Base-by-base conservation (phyloP, 352 stramenopile species). In the Phytophthora hibernalis region DNA sequence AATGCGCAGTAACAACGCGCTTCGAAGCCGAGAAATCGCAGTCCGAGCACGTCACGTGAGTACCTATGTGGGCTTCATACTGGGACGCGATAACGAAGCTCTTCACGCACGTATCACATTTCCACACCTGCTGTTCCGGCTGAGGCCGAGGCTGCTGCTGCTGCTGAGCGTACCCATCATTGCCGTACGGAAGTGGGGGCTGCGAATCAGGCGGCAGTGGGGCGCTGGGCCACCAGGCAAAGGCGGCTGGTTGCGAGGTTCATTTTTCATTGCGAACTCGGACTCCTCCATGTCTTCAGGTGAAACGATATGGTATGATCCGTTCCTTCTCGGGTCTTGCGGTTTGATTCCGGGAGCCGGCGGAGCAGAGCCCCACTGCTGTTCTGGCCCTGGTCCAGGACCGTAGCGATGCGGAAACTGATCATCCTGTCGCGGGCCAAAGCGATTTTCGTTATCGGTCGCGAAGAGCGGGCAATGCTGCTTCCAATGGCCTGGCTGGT, bases 11-110 rank as follows among this genome's bases (percentile, higher is more conserved):
- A 10, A 95, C 87, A n/a, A 93, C 83, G 16, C 84, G 83, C 73
- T 93, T 93, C 20, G 79, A 91, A 5, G 82, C 85, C 9, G 73
- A 70, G 33, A 93, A 95, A 18, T 89, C 79, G 45, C 87, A 95
- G 52, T 80, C 71, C 5, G 82, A 74, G 60, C 87, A 95, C 8
- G 58, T 50, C 24, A 93, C 80, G 69, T 95, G 87, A 15, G 82
- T 92, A 47, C 82, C 77, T 16, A 92, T 22, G 54, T 95, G 87
- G 7, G 85, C 87, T 51, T 89, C 63, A 30, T 83, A 79, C 61
- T 95, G 87, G 10, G 87, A 95, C 26, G 73, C 75, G 48, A 91
- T 78, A 6, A 68, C 49, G 44, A 95, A 95, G 12, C 70, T 78
- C 65, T 95, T 95, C 10, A 85, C 82, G 24, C 87, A 95, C 10